Evolutionary conservation across 768 basidiomycete species (phyloP), one percentile per base, ranked within the genome.

Genomic region (Auriscalpium vulgare): DNA sequence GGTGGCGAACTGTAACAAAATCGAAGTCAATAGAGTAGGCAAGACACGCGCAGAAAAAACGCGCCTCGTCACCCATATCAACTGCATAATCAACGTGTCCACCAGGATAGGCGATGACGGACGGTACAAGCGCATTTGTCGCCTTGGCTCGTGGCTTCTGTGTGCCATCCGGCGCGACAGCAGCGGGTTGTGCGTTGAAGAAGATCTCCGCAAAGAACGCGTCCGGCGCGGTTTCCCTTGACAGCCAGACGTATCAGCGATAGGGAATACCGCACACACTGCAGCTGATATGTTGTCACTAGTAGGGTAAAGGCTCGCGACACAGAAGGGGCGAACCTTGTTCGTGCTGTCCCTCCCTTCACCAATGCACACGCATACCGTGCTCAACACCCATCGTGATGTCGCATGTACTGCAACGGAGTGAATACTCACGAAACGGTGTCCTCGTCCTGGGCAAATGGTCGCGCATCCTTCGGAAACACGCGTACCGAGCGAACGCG

Each of bases 201-300:
- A 81, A 88, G 9, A 90, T 71, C 53, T 90, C 80, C 16, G 89
- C 72, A 64, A 82, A 85, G 72, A 91, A 90, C 0, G 85, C 78
- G 7, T 81, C 78, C 0, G 88, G 89, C 59, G 85, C 80, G 29
- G 89, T 91, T 57, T 74, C 71, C 54, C 89, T 90, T 17, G 34
- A 21, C 54, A 45, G 54, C 49, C 5, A 49, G 37, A 54, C 45
- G 57, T 35, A 37, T 68, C 44, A 63, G 52, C 49, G 43, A 29
- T 34, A 17, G 51, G 21, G 14, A 23, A 16, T 13, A 13, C 40
- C 35, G 8, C 34, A 16, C n/a, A 36, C 19, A 37, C 35, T 8
- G 34, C 10, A 40, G 35, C 21, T n/a, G 9, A 17, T 19, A 10
- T 19, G 37, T 17, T 35, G 34, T 16, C 36, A 38, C 29, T 29